Evolutionary conservation across 768 basidiomycete genomes (phyloP).

Genomic region (Rubroboletus pulcherrimus): DNA sequence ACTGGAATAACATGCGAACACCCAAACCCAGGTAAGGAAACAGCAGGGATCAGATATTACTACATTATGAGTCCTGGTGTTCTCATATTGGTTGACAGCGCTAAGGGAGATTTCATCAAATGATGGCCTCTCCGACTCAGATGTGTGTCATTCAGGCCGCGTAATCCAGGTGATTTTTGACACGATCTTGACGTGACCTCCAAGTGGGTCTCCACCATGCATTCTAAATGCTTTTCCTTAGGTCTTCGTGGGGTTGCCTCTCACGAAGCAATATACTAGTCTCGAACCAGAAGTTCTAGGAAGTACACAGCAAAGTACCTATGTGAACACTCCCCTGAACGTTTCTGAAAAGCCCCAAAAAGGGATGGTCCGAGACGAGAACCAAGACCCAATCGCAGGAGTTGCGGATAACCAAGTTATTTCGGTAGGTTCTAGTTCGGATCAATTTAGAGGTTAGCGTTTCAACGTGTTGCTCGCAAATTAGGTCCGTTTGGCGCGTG

Average conservation of each 20-base stretch:
- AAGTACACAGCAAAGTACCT: no score
- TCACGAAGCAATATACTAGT: not conserved
- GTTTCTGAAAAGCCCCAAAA: not conserved
- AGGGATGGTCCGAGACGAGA: not conserved
- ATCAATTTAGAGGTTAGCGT: not conserved
- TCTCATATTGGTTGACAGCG: not conserved
- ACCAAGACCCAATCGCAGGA: not conserved
- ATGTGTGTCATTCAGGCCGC: not conserved
- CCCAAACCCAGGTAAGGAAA: not conserved
- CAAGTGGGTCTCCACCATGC: not conserved
- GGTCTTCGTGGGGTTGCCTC: not conserved
- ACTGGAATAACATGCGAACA: not conserved
- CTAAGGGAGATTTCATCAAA: not conserved
- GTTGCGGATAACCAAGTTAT: not conserved
- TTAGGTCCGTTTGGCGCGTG: not conserved
- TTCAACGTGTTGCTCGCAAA: not conserved
- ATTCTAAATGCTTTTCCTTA: not conserved
- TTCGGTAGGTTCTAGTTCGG: not conserved
- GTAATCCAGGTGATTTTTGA: not conserved
- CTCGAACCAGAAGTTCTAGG: not conserved
- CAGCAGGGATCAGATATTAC: not conserved
- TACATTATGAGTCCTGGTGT: not conserved
- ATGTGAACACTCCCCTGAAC: not conserved
- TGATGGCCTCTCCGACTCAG: not conserved
- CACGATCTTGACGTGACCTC: not conserved